Percentiles rank a stretch among this genome's conserved stretches.
Evolutionary conservation across 371 early-diverging fungal species (phyloP).

Genomic region (Mycotypha africana): DNA sequence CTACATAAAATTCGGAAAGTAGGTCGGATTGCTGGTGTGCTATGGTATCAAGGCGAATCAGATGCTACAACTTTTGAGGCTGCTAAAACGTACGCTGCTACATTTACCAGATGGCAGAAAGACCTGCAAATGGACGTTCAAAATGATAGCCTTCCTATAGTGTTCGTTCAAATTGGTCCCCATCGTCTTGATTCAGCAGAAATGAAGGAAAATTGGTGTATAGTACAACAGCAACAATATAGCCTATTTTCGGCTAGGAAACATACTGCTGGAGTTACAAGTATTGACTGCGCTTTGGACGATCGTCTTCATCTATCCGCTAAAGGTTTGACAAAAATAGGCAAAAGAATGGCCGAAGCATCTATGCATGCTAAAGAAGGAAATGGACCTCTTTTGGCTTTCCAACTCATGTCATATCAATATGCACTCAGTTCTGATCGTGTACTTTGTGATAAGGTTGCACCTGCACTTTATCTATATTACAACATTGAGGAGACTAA

Average conservation of each 20-base stretch:
- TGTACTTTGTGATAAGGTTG: not conserved
- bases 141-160: slow-evolving; percentile 12
- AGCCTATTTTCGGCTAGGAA: slow-evolving; percentile 1
- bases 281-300: slow-evolving; percentile 28
- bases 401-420: too few relatives aligned
- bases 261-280: slow-evolving; percentile 14
- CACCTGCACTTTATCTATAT: not conserved
- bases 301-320: slow-evolving; percentile 35
- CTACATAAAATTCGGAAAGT: slow-evolving; percentile 11
- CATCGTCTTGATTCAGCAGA: slow-evolving; percentile 8
- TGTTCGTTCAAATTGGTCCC: slow-evolving; percentile 25
- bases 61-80: slow-evolving; percentile 9
- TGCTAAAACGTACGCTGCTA: slow-evolving; percentile 4
- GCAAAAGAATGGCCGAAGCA: slow-evolving; percentile 23
- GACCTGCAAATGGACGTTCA: slow-evolving; percentile 9
- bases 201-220: slow-evolving; percentile 11
- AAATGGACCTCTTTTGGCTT: slow-evolving; percentile 4
- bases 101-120: slow-evolving; percentile 15
- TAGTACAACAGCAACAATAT: slow-evolving; percentile 22
- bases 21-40: slow-evolving; percentile 21
- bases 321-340: slow-evolving; percentile 13
- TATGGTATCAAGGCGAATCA: slow-evolving; percentile 47
- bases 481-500: not conserved
- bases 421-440: not conserved
- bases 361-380: slow-evolving; percentile 5